Base-by-base conservation (phyloP, 805 yeast genomes). In the Starmerella bombi region DNA sequence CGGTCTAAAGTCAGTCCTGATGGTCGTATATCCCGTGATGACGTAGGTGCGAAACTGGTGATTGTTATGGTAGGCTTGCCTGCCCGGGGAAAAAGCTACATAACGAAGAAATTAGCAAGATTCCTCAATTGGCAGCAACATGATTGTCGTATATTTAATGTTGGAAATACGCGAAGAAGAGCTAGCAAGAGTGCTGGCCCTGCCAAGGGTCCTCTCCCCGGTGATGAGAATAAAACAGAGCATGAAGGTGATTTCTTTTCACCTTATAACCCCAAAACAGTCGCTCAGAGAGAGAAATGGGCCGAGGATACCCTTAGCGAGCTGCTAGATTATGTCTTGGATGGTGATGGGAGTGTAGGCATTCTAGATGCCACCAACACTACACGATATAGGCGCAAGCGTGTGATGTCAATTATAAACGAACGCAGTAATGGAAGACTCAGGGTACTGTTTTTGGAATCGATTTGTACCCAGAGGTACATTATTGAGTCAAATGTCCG, bases 31-130 rank as follows among this genome's bases (percentile, higher is more conserved):
- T 56, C 62, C 23, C 54, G 57, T 27, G 46, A 64, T 38, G 95
- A 84, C 54, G 76, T 80, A 4, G 88, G 84, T 1, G 74, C 85
- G 12, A 80, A 84, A 55, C 68, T 88, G 39, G 93, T 88, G 14
- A 83, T 88, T 44, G 93, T 91, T 16, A 88, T 88, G 97, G 95
- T 88, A 14, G 98, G 98, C 2, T 53, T 66, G 34, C 97, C 97
- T 0, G 96, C 96, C 0, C 67, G 96, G 40, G 98, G 98, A 3
- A 88, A 88, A 59, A 80, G 93, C 1, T 91, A 86, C 58, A 75
- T 88, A 47, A 84, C 96, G 38, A 88, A 85, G 60, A 88, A 91
- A 57, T 67, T 88, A 36, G 81, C 93, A 1, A 64, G 97, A 45
- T 91, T 83, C 60, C 65, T 88, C 57, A 88, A 88, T 62, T 88